Percentiles rank a stretch among this genome's conserved stretches.
phyloP scores from a whole-genome alignment of 192 early-diverging fungal genomes.

The Haplosporangium gracile region DNA sequence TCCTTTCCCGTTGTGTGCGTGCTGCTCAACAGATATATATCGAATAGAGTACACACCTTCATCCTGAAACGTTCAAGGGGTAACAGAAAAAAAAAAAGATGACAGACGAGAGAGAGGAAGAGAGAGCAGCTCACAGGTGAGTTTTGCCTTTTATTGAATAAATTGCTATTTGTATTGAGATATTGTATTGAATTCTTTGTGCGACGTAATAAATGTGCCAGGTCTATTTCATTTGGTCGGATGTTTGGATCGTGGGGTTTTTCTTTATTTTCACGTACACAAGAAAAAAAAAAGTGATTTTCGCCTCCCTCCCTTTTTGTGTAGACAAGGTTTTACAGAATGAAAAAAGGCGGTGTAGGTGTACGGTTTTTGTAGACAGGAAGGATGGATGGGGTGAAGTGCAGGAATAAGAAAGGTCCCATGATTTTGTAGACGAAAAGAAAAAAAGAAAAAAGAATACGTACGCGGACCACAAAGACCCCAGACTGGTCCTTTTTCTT shows the following conservation, averaged over 20 bases:
- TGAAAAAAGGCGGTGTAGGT: neutral
- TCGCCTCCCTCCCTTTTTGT: no score
- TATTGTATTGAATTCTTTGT: neutral
- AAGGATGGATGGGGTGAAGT: no score
- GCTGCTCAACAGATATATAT: neutral
- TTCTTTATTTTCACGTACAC: neutral
- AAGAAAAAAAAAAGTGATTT: neutral
- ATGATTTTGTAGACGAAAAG: no score
- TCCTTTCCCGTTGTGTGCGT: neutral
- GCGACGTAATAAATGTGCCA: neutral
- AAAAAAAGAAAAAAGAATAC: no score
- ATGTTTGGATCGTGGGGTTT: neutral
- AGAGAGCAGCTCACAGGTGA: neutral
- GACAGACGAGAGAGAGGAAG: neutral
- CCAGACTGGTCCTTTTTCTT: no score
- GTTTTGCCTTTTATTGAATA: neutral
- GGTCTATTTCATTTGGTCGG: neutral
- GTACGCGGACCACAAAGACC: no score
- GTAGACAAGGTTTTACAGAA: neutral
- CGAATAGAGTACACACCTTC: neutral
- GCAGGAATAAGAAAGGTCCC: no score
- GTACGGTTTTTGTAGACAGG: no score
- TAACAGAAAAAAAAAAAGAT: neutral
- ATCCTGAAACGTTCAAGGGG: slow-evolving; percentile 10
- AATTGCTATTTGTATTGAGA: neutral